phyloP scores from a whole-genome alignment of 805 yeast genomes.

The Nakazawaea ernobii region DNA sequence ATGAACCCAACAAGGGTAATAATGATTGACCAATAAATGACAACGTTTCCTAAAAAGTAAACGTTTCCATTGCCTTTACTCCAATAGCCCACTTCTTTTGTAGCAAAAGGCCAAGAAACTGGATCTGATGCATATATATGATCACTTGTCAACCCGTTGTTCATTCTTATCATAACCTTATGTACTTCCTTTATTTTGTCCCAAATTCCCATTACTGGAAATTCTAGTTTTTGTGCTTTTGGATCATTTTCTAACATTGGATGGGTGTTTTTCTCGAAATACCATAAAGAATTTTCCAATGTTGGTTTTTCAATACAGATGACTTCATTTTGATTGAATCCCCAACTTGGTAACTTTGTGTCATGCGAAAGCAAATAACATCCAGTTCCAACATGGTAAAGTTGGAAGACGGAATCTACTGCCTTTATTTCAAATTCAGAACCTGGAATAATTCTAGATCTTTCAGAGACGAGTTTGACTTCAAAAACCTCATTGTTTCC shows the following conservation, averaged over 20 bases:
- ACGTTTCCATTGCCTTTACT: constrained; percentile 37
- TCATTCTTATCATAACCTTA: constrained; percentile 45
- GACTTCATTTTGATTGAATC: constrained; percentile 79
- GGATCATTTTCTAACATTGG: constrained; percentile 36
- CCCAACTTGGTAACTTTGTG: constrained; percentile 78
- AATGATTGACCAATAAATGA: constrained; percentile 45
- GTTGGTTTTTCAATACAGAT: constrained; percentile 76
- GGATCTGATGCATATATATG: constrained; percentile 53
- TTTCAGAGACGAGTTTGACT: constrained; percentile 42
- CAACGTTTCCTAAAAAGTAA: constrained; percentile 61
- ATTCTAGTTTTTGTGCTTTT: constrained; percentile 24
- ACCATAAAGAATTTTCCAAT: constrained; percentile 64
- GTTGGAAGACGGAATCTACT: constrained; percentile 62
- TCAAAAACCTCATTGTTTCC: constrained; percentile 60
- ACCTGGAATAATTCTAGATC: constrained; percentile 22
- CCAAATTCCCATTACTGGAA: constrained; percentile 33
- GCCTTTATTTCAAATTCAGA: constrained; percentile 40
- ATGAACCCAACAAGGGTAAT: constrained; percentile 24
- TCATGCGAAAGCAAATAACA: constrained; percentile 76
- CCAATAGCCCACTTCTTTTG: constrained; percentile 57
- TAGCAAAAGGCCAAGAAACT: constrained; percentile 54
- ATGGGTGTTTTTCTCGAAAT: constrained; percentile 59
- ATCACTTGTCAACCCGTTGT: constrained; percentile 39
- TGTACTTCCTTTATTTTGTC: constrained; percentile 52
- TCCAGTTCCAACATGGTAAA: constrained; percentile 58